These are phyloP conservation scores for Suhomyces bolitotheri DNA, from an alignment of 1,139 yeast species.

Conservation along the genomic window DNA sequence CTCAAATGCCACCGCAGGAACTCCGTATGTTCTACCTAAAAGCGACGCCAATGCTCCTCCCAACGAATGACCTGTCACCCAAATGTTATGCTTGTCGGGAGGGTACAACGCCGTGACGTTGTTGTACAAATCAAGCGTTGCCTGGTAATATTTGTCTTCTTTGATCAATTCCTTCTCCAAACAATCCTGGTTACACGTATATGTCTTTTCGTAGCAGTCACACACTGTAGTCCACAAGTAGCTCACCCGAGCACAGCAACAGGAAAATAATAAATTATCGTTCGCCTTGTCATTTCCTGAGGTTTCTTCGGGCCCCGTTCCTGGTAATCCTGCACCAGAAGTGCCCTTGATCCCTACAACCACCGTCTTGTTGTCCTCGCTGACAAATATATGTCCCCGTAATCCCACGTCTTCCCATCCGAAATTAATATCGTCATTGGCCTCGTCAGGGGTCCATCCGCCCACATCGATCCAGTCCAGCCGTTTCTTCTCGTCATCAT, in stretches of 20 bases:
- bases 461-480: slow-evolving; percentile 86
- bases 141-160: slow-evolving; percentile 80
- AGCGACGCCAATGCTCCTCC: slow-evolving; percentile 88
- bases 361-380: slow-evolving; percentile 62
- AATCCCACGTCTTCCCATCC: slow-evolving; percentile 90
- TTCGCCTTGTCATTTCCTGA: slow-evolving; percentile 77
- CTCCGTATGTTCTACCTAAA: slow-evolving; percentile 84
- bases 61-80: slow-evolving; percentile 95
- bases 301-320: slow-evolving; percentile 75
- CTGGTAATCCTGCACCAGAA: slow-evolving; percentile 78
- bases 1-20: slow-evolving; percentile 87
- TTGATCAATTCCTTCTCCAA: slow-evolving; percentile 73
- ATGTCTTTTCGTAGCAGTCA: slow-evolving; percentile 84
- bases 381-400: slow-evolving; percentile 86
- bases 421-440: slow-evolving; percentile 44
- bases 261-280: slow-evolving; percentile 85
- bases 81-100: slow-evolving; percentile 66
- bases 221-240: slow-evolving; percentile 95
- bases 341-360: slow-evolving; percentile 91
- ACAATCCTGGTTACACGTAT: slow-evolving; percentile 88
- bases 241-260: slow-evolving; percentile 94
- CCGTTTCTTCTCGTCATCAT: slow-evolving; percentile 53
- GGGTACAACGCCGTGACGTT: slow-evolving; percentile 64
- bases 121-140: slow-evolving; percentile 73
- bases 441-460: slow-evolving; percentile 50